Evolutionary conservation across 2,329 filamentous ascomycete genomes (phyloP).

Genomic region (Colletotrichum orbiculare): DNA sequence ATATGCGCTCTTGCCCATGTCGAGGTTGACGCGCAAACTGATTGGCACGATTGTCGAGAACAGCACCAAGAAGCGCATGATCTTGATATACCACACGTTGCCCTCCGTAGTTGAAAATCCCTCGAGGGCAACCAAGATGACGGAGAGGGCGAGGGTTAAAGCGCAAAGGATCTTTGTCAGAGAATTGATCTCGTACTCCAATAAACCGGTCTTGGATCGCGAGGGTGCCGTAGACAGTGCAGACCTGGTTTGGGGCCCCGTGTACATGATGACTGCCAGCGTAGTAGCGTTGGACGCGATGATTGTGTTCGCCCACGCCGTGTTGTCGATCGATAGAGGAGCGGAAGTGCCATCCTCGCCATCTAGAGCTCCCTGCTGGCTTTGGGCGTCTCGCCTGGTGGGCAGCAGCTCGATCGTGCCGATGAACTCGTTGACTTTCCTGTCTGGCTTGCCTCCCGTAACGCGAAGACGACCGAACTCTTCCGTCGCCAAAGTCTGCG

Average conservation of each 20-base stretch:
- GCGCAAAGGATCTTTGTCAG: constrained; percentile 95
- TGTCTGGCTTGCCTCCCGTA: constrained; percentile 90
- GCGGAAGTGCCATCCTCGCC: constrained; percentile 65
- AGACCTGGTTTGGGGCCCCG: constrained; percentile 91
- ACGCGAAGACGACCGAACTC: constrained; percentile 79
- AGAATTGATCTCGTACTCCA: constrained; percentile 97
- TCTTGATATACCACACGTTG: constrained; percentile 91
- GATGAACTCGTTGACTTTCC: constrained; percentile 92
- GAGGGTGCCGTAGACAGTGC: constrained; percentile 92
- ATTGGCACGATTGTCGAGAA: constrained; percentile 99
- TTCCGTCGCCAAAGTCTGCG: constrained; percentile 78
- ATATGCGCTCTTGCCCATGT: constrained; percentile 97
- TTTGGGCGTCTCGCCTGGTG: constrained; percentile 61
- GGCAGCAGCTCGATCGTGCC: constrained; percentile 85
- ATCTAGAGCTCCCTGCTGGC: constrained; percentile 49
- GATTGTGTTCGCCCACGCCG: constrained; percentile 98
- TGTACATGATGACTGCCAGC: constrained; percentile 92
- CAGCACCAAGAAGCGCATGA: constrained; percentile 96
- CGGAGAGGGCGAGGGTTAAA: constrained; percentile 85
- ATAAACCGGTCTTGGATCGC: constrained; percentile 89
- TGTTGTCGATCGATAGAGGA: constrained; percentile 93
- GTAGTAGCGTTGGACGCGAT: constrained; percentile 93
- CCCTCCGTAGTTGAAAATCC: constrained; percentile 77
- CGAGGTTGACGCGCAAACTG: constrained; percentile 93
- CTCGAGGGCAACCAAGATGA: constrained; percentile 88